Base-by-base conservation (phyloP, 768 basidiomycete species). In the Boletellus ananas region DNA sequence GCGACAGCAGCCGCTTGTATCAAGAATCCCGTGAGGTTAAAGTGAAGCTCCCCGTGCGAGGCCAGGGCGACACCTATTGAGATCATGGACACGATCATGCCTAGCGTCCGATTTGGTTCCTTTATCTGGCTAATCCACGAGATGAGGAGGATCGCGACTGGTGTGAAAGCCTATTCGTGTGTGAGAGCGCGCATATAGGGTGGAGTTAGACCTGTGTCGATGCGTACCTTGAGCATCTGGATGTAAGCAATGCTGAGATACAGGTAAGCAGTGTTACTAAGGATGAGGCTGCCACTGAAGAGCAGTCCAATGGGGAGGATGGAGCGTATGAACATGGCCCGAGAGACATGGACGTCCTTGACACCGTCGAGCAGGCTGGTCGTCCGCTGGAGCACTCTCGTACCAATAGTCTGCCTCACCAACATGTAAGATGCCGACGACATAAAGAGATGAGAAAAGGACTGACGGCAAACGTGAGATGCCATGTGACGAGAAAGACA, bases 261-360 rank as follows among this genome's bases (percentile, higher is more conserved):
- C 18, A 96, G 83, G 69, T 94, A 95, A 3, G 93, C 93, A 2
- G 87, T 89, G 70, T 98, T 98, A 72, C 84, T 87, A 51, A 94
- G 76, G 60, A 97, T 83, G 47, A 98, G 80, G 51, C 88, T 92
- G 21, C 86, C 95, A 33, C 87, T 90, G 79, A 98, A 98, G 49
- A 98, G 81, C 21, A 94, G 64, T 20, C 94, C 94, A 52, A 98
- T 95, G 18, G 95, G 95, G 13, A 97, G 76, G 57, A 98, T 97
- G 31, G 88, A 90, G 49, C 81, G 80, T 34, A 89, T 49, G 66
- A 90, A 95, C 74, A 85, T 79, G 36, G 86, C 78, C 67, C 78
- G 82, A 45, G 84, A 81, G 78, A 98, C 84, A 53, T 84, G 80
- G 2, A 93, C 79, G 52, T 92, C 89, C 55, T 84, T 84, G 37